These are phyloP conservation scores for Mycena olivaceomarginata DNA, from an alignment of 768 basidiomycete genomes.

Conservation along the genomic window DNA sequence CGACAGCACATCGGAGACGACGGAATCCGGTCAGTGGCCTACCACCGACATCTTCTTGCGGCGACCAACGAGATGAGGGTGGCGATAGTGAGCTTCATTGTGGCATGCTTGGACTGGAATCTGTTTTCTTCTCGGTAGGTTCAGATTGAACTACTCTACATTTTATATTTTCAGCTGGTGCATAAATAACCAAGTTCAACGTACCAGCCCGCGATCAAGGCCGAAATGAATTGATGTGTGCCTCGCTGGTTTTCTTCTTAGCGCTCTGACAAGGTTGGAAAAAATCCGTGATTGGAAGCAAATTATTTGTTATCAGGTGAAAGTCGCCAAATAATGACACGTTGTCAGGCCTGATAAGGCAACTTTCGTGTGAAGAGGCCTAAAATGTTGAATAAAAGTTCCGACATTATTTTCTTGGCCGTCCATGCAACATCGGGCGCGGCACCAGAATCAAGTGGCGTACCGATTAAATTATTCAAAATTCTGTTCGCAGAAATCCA, in stretches of 20 bases:
- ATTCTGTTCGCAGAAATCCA: neutral
- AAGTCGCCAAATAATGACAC: too few species aligned
- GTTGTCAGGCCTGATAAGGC: too few species aligned
- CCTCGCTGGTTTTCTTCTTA: neutral
- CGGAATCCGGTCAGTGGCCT: too few species aligned
- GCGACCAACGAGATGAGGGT: too few species aligned
- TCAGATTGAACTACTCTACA: neutral
- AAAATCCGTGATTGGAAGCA: too few species aligned
- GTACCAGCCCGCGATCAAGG: neutral
- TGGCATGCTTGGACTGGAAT: neutral
- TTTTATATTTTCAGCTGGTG: neutral
- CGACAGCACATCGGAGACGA: too few species aligned
- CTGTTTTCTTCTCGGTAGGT: neutral
- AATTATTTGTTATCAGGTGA: too few species aligned
- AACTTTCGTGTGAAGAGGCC: too few species aligned
- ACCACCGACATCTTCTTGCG: too few species aligned
- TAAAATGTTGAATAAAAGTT: too few species aligned
- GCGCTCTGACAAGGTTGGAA: neutral
- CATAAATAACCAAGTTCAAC: conserved; percentile 2
- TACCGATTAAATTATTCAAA: neutral
- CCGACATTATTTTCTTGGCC: neutral
- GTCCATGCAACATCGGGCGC: neutral
- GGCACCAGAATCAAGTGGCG: conserved; percentile 1
- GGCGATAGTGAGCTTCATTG: neutral
- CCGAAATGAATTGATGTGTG: neutral